Conservation (phyloP, 78 protist genomes). For the Protostelium mycophagum region DNA sequence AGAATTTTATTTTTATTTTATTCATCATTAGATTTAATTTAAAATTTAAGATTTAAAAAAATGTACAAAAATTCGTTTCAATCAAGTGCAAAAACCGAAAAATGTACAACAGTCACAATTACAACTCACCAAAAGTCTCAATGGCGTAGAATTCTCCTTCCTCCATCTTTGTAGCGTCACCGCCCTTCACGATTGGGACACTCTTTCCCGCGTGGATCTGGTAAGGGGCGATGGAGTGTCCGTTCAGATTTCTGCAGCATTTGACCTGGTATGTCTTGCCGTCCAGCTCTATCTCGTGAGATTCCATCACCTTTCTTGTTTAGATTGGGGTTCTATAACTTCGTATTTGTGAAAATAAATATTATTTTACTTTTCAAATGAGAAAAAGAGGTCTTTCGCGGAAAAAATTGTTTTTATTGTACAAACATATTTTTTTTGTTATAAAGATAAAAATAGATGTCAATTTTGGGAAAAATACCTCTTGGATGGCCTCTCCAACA, state of each 20-base stretch:
- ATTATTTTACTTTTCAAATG: too few relatives aligned
- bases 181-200: constrained; percentile 94
- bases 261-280: constrained; percentile 86
- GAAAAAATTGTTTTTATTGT: too few relatives aligned
- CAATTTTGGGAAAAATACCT: constrained; percentile 32
- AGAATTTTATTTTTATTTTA: too few relatives aligned
- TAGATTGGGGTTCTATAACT: too few relatives aligned
- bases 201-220: constrained; percentile 94
- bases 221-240: constrained; percentile 94
- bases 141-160: constrained; percentile 98
- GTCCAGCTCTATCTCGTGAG: constrained; percentile 91
- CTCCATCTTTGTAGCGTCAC: constrained; percentile 78
- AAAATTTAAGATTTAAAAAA: too few relatives aligned
- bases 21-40: too few relatives aligned
- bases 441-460: too few relatives aligned
- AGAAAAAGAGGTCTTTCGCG: too few relatives aligned
- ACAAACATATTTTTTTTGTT: too few relatives aligned
- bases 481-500: constrained; percentile 95
- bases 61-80: too few relatives aligned
- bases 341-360: too few relatives aligned
- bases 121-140: constrained; percentile 95
- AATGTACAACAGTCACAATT: background rate
- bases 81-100: too few relatives aligned
- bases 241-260: constrained; percentile 91
- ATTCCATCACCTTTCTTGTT: constrained; percentile 94